A percentile compares a stretch with the other conserved stretches of the same genome.
Conservation (phyloP, 2,329 filamentous ascomycete genomes). For the Alternaria conjuncta region DNA sequence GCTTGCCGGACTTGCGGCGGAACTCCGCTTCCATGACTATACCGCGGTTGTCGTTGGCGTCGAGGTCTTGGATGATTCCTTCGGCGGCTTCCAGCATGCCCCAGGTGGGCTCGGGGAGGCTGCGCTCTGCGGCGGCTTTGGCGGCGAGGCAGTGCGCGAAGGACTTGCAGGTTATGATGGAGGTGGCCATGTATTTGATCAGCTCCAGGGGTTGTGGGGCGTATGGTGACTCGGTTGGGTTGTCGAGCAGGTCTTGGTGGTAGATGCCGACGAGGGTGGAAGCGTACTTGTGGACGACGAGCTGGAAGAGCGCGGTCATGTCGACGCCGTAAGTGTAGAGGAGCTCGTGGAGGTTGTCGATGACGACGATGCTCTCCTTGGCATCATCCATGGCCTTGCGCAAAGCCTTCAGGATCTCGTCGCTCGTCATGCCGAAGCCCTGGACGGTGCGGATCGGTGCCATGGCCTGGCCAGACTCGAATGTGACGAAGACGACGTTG, state of each 20-base stretch:
- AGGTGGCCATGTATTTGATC: conserved; percentile 85
- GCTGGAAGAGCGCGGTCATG: conserved; percentile 68
- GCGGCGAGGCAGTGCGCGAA: conserved; percentile 76
- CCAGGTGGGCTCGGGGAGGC: conserved; percentile 76
- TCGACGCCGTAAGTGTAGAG: conserved; percentile 43
- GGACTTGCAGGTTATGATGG: conserved; percentile 75
- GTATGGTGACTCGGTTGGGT: conserved; percentile 49
- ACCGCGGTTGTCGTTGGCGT: conserved; percentile 60
- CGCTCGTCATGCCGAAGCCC: conserved; percentile 67
- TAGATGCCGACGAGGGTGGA: conserved; percentile 80
- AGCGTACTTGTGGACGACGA: conserved; percentile 69
- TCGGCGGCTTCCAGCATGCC: conserved; percentile 79
- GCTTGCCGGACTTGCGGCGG: conserved; percentile 79
- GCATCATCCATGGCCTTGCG: conserved; percentile 25
- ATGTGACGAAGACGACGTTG: conserved; percentile 78
- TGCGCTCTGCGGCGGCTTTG: conserved; percentile 78
- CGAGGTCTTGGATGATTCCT: conserved; percentile 75
- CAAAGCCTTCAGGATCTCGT: conserved; percentile 42
- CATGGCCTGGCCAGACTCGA: conserved; percentile 70
- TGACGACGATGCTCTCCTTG: conserved; percentile 66
- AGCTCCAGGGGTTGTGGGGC: conserved; percentile 66
- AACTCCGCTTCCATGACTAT: conserved; percentile 86
- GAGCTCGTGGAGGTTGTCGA: conserved; percentile 80
- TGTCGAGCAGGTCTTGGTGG: conserved; percentile 75
- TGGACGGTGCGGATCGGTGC: conserved; percentile 73